Percentiles rank a stretch among this genome's conserved stretches.
Conservation (phyloP, 495 filamentous ascomycete species). For the Aspergillus bridgeri region DNA sequence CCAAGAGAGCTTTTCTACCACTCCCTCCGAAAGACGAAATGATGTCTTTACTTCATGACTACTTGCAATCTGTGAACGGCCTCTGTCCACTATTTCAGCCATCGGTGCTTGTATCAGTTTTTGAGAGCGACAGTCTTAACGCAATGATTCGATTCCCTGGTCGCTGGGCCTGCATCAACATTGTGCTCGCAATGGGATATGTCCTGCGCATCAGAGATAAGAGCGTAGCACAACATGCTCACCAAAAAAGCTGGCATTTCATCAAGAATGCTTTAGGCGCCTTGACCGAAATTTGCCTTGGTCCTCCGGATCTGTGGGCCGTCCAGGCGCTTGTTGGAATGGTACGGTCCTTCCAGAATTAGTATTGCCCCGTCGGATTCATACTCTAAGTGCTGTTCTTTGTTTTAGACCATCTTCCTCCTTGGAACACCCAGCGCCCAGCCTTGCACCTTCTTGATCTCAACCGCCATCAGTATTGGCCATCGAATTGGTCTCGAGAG, state of each 20-base stretch:
- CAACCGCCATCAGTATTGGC: conserved; percentile 16
- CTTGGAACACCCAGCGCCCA: conserved; percentile 12
- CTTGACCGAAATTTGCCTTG: conserved; percentile 16
- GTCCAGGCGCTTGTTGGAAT: conserved; percentile 17
- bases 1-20: conserved; percentile 11
- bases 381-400: not conserved
- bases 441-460: conserved; percentile 17
- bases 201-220: conserved; percentile 11
- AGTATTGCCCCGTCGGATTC: not conserved
- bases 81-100: conserved; percentile 15
- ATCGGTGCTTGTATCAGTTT: conserved; percentile 10
- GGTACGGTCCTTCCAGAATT: conserved; percentile 6
- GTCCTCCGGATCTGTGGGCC: conserved; percentile 15
- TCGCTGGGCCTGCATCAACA: conserved; percentile 17
- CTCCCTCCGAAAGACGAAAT: conserved; percentile 15
- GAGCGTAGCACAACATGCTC: conserved; percentile 3
- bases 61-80: conserved; percentile 15
- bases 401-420: conserved; percentile 11
- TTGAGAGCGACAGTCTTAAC: conserved; percentile 7
- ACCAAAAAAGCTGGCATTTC: conserved; percentile 18
- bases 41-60: conserved; percentile 11
- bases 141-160: not conserved
- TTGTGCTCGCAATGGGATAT: conserved; percentile 15
- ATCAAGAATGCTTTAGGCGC: conserved; percentile 17
- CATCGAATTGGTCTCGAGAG: conserved; percentile 14